Evolutionary conservation across 352 stramenopile species (phyloP).

Genomic region (Phytophthora pinifolia): DNA sequence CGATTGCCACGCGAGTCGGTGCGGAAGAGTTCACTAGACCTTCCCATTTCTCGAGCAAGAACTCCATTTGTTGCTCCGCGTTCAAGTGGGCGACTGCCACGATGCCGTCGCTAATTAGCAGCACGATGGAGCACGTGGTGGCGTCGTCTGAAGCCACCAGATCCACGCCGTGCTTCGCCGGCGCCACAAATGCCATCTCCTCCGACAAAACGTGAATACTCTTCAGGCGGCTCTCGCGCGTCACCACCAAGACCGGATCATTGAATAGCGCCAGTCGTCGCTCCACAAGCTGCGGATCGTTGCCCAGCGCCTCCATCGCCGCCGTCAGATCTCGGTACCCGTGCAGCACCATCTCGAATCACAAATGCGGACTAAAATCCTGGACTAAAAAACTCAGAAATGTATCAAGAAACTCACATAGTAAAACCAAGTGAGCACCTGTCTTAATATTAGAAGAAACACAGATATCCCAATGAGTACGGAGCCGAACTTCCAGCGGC

Average conservation of each 20-base stretch:
- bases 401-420: slow-evolving; percentile 6
- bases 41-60: slow-evolving; percentile 32
- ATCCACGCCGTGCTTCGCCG: slow-evolving; percentile 15
- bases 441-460: background rate
- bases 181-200: slow-evolving; percentile 29
- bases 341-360: slow-evolving; percentile 17
- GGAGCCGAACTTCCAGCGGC: slow-evolving; percentile 19
- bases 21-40: slow-evolving; percentile 1
- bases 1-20: slow-evolving; percentile 19
- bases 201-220: slow-evolving; percentile 28
- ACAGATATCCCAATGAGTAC: too few species aligned
- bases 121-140: slow-evolving; percentile 32
- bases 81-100: slow-evolving; percentile 27
- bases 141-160: slow-evolving; percentile 32
- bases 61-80: slow-evolving; percentile 20
- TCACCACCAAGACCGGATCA: slow-evolving; percentile 24
- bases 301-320: slow-evolving; percentile 13
- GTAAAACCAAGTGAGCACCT: slow-evolving; percentile 7
- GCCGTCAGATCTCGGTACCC: slow-evolving; percentile 13
- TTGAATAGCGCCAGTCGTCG: slow-evolving; percentile 11
- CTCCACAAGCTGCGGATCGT: slow-evolving; percentile 4
- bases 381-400: background rate
- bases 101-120: slow-evolving; percentile 17
- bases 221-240: slow-evolving; percentile 8
- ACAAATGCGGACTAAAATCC: background rate